Conservation (phyloP, 257 asterid genomes). For the Jacaranda mimosifolia region DNA sequence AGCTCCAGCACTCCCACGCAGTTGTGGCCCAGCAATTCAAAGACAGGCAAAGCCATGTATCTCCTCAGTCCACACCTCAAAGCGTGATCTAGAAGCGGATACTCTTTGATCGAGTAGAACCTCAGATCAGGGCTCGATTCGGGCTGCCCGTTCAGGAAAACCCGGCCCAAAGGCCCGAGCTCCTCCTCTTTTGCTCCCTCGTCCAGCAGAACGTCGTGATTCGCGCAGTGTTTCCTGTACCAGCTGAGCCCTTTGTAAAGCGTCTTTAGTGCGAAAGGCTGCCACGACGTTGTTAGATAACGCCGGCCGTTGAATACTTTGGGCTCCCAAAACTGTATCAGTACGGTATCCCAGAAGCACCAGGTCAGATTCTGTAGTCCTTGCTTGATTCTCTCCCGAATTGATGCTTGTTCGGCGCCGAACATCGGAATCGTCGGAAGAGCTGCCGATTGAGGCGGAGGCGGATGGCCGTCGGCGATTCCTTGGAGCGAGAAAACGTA, state of each 20-base stretch:
- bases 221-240: not conserved
- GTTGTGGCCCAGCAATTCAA: not conserved
- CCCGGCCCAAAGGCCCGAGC: not conserved
- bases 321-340: not conserved
- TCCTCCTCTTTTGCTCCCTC: not conserved
- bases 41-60: not conserved
- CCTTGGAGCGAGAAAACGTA: not conserved
- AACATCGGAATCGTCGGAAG: too few relatives aligned
- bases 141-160: not conserved
- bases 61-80: constrained; percentile 4
- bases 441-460: too few relatives aligned
- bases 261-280: not conserved
- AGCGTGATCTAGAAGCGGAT: not conserved
- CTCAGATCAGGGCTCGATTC: not conserved
- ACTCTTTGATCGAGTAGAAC: not conserved
- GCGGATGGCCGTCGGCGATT: not conserved
- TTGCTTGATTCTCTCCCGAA: not conserved
- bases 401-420: too few relatives aligned
- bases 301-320: not conserved
- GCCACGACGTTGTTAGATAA: not conserved
- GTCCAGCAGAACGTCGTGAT: not conserved
- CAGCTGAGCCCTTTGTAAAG: constrained; percentile 1
- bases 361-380: not conserved
- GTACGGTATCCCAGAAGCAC: not conserved
- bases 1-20: not conserved